Base-by-base conservation (phyloP, 441 rosid genomes). In the Eutrema salsugineum region DNA sequence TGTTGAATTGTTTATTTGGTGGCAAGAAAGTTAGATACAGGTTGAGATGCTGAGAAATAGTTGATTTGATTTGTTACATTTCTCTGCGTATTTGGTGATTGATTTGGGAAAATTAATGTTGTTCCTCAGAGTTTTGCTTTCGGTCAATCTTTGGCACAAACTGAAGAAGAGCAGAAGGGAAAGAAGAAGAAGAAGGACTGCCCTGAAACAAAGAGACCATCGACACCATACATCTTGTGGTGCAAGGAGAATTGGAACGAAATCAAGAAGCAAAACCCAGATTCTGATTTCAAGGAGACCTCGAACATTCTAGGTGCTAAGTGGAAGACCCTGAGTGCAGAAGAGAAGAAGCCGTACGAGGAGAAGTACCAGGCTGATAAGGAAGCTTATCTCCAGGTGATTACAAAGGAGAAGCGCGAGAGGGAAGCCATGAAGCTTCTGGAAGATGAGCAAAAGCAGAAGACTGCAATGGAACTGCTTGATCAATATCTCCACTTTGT, bases 331-430 rank as follows among this genome's bases (percentile, higher is more conserved):
- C 78, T 84, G 5, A 82, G 49, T 48, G 86, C 89, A 16, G 91
- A 86, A 58, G 94, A 88, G 75, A 92, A 88, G 90, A 90, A 87
- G 73, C 94, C 97, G 8, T 90, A 88, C 28, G 97, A 87, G 78
- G 97, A 88, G 81, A 88, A 60, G 78, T 92, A 90, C 63, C 88
- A 82, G 32, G 84, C 80, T 14, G 88, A 85, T 71, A 92, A 83
- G 62, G 94, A 85, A 50, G 85, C 83, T 5, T 90, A 90, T 79
- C 78, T 92, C 72, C 86, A 78, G 77, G 81, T 84, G 50, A 68
- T 79, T n/a, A 83, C 87, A 5, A 89, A 90, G 78, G 97, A 87
- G 80, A 90, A 83, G 76, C 84, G 94, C 1, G 97, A 90, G 71
- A 67, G 28, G 1, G 97, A 88, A 76, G 97, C 94, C 14, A 83